Evolutionary conservation across 495 filamentous ascomycete genomes (phyloP).

Genomic region (Penicillium dipodomyicola): DNA sequence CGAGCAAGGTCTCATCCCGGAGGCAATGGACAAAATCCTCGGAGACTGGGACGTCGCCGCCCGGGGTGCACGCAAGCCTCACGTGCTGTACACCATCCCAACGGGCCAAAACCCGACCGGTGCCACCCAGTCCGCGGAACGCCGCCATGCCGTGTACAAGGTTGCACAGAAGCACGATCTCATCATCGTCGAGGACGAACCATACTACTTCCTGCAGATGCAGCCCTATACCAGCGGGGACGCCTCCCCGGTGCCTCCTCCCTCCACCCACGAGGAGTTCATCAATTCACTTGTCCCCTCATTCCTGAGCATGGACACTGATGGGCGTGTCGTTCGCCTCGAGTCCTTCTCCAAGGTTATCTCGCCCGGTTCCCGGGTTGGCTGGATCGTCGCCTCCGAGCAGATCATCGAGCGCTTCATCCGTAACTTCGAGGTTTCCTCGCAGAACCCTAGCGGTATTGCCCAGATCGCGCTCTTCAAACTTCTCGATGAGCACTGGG

Average conservation of each 20-base stretch:
- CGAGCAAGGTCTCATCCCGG: conserved; percentile 70
- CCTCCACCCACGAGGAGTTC: conserved; percentile 57
- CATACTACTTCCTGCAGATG: conserved; percentile 99
- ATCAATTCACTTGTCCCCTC: conserved; percentile 59
- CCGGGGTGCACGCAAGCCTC: conserved; percentile 65
- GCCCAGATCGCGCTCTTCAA: conserved; percentile 82
- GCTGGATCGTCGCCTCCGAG: conserved; percentile 70
- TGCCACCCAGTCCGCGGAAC: conserved; percentile 65
- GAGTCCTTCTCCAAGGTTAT: conserved; percentile 71
- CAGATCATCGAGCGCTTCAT: conserved; percentile 79
- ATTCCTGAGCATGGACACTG: conserved; percentile 59
- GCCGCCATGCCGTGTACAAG: conserved; percentile 69
- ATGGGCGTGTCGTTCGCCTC: conserved; percentile 66
- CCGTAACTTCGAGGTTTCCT: conserved; percentile 72
- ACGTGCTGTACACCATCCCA: conserved; percentile 54
- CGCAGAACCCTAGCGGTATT: conserved; percentile 80
- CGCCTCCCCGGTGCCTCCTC: conserved; percentile 49
- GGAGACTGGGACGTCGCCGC: conserved; percentile 59
- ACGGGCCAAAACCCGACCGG: conserved; percentile 93
- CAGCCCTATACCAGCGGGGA: conserved; percentile 65
- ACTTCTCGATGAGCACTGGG: conserved; percentile 91
- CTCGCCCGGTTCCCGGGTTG: conserved; percentile 57
- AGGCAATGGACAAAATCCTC: conserved; percentile 63
- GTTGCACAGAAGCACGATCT: conserved; percentile 80
- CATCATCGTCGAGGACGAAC: conserved; percentile 90